phyloP scores from a whole-genome alignment of 169 alveolate species.

The Cryptosporidium felis region DNA sequence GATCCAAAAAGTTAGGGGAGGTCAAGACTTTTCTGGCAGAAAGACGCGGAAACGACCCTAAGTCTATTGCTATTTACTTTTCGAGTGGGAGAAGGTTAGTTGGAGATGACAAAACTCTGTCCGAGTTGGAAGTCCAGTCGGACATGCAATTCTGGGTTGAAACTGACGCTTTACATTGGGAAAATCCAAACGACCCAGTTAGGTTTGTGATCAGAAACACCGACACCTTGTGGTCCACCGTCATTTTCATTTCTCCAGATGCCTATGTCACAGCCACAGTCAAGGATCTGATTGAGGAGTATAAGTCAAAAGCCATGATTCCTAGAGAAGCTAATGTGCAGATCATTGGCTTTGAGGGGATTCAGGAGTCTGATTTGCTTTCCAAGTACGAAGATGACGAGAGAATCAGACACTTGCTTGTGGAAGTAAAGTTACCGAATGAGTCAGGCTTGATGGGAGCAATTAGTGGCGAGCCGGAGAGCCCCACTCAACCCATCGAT shows the following conservation, averaged over 20 bases:
- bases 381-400: constrained; percentile 67
- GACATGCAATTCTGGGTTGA: constrained; percentile 72
- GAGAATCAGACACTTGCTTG: constrained; percentile 63
- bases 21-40: constrained; percentile 56
- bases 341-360: constrained; percentile 27
- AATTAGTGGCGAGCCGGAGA: constrained; percentile 29
- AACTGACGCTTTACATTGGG: constrained; percentile 58
- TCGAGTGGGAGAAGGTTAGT: constrained; percentile 49
- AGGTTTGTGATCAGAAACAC: constrained; percentile 68
- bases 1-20: constrained; percentile 32
- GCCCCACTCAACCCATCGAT: constrained; percentile 61
- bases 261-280: constrained; percentile 56
- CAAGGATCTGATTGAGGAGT: constrained; percentile 56
- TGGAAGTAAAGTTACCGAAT: constrained; percentile 43
- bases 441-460: constrained; percentile 59
- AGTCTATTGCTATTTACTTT: constrained; percentile 54
- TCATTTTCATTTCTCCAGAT: constrained; percentile 61
- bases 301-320: constrained; percentile 45
- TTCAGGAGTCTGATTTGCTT: constrained; percentile 57
- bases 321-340: constrained; percentile 68
- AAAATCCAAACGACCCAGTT: constrained; percentile 59
- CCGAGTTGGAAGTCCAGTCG: constrained; percentile 46
- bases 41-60: constrained; percentile 48
- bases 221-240: constrained; percentile 66
- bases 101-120: constrained; percentile 50